phyloP scores from a whole-genome alignment of 2,329 filamentous ascomycete species.

The Lasiodiplodia hormozganensis region DNA sequence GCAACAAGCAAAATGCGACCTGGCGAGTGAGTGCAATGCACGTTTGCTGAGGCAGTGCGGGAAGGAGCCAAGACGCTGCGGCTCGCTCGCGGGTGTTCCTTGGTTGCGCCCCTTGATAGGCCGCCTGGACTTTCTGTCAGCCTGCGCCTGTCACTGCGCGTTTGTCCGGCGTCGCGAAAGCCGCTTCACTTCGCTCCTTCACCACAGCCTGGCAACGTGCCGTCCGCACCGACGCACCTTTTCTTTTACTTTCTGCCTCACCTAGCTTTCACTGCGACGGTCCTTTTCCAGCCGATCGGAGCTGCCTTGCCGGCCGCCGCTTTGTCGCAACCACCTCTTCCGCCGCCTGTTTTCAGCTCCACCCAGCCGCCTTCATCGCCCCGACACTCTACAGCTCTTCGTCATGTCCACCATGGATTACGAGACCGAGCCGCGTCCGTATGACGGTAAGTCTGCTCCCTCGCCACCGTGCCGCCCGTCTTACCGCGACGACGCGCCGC shows the following conservation, averaged over 20 bases:
- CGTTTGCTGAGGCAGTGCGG: constrained; percentile 20
- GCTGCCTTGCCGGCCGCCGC: constrained; percentile 21
- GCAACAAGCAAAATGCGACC: constrained; percentile 1
- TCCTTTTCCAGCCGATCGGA: constrained; percentile 23
- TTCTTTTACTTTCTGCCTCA: constrained; percentile 11
- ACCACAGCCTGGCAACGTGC: constrained; percentile 25
- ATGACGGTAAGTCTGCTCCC: constrained; percentile 64
- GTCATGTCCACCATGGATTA: constrained; percentile 65
- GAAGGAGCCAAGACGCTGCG: constrained; percentile 21
- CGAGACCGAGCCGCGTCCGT: constrained; percentile 69
- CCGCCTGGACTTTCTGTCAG: constrained; percentile 16
- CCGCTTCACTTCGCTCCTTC: constrained; percentile 25
- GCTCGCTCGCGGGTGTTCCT: constrained; percentile 24
- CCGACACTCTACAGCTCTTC: not conserved
- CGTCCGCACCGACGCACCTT: constrained; percentile 22
- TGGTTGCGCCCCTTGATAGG: constrained; percentile 24
- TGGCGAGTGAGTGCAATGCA: constrained; percentile 18
- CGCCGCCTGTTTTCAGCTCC: constrained; percentile 28
- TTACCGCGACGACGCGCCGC: constrained; percentile 24
- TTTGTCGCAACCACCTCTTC: constrained; percentile 29
- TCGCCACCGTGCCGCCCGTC: constrained; percentile 27
- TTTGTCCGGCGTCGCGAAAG: constrained; percentile 26
- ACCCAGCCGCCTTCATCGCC: constrained; percentile 22
- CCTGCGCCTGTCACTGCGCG: constrained; percentile 25
- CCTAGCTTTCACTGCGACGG: constrained; percentile 21